Percentiles rank a stretch among this genome's conserved stretches.
These are phyloP conservation scores for Coemansia sp. DNA, from an alignment of 192 early-diverging fungal genomes.

Conservation along the genomic window DNA sequence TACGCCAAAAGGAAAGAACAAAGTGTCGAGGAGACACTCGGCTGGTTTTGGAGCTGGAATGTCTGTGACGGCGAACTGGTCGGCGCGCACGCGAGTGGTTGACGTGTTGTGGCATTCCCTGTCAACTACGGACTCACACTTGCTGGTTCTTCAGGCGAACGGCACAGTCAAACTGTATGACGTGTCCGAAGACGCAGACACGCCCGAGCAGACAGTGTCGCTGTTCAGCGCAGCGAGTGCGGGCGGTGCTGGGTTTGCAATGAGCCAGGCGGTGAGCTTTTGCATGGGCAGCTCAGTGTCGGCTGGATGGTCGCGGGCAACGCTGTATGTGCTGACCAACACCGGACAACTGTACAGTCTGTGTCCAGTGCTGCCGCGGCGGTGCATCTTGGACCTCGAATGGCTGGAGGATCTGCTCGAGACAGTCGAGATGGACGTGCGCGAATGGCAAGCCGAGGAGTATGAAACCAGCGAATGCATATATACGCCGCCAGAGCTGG, in stretches of 20 bases:
- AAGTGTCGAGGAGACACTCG: constrained; percentile 7
- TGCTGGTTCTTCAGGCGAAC: constrained; percentile 68
- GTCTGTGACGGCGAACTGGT: constrained; percentile 28
- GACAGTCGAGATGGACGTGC: constrained; percentile 38
- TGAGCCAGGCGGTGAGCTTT: constrained; percentile 51
- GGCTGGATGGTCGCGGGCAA: constrained; percentile 67
- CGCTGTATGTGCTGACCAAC: constrained; percentile 68
- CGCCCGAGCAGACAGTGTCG: constrained; percentile 64
- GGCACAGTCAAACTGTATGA: constrained; percentile 72
- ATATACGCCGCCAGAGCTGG: constrained; percentile 46
- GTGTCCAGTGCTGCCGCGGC: constrained; percentile 73
- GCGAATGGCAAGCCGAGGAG: constrained; percentile 54
- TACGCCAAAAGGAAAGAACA: not conserved
- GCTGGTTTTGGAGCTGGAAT: constrained; percentile 17
- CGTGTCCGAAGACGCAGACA: constrained; percentile 58
- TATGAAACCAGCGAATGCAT: constrained; percentile 27
- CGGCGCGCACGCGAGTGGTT: constrained; percentile 51
- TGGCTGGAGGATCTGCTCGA: constrained; percentile 47
- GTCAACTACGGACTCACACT: constrained; percentile 64
- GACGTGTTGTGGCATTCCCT: constrained; percentile 83
- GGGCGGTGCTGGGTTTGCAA: constrained; percentile 23
- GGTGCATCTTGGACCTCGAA: constrained; percentile 28
- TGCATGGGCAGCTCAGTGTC: constrained; percentile 45
- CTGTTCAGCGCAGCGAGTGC: constrained; percentile 17
- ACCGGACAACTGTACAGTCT: constrained; percentile 72